Percentiles rank a stretch among this genome's conserved stretches.
phyloP scores from a whole-genome alignment of 345 rosid genomes.

The Citrus reticulata region DNA sequence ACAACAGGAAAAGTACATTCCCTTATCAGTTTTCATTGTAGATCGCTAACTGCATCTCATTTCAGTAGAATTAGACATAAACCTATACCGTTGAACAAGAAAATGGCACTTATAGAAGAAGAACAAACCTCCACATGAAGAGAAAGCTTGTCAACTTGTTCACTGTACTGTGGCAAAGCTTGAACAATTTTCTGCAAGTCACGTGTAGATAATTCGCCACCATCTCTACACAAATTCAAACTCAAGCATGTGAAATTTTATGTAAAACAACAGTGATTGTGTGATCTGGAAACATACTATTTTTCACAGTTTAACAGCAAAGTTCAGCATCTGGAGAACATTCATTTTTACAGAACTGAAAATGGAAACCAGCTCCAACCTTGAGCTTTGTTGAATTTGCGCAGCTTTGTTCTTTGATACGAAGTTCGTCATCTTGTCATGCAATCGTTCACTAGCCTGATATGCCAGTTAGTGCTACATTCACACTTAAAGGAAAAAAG shows the following conservation, averaged over 20 bases:
- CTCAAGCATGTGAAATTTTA: constrained; percentile 11
- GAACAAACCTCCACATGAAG: constrained; percentile 87
- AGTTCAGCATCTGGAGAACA: constrained; percentile 2
- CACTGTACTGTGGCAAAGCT: constrained; percentile 82
- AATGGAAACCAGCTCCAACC: constrained; percentile 25
- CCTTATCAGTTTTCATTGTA: neutral
- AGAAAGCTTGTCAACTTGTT: constrained; percentile 79
- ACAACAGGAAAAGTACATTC: neutral
- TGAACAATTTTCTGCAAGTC: constrained; percentile 96
- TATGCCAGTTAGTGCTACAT: constrained; percentile 16
- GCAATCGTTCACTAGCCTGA: constrained; percentile 94
- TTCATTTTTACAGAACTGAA: neutral
- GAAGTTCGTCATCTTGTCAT: constrained; percentile 83
- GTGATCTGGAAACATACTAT: neutral
- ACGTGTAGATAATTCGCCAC: constrained; percentile 80
- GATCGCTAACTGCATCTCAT: neutral
- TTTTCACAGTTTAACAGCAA: neutral
- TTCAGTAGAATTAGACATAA: neutral
- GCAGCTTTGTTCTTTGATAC: constrained; percentile 92
- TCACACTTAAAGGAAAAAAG: constrained; percentile 14
- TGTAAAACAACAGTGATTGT: neutral
- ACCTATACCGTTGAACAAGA: constrained; percentile 1
- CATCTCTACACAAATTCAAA: constrained; percentile 47
- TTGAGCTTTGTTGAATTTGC: constrained; percentile 59
- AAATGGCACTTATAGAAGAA: neutral